Evolutionary conservation across 2,329 filamentous ascomycete genomes (phyloP).

Genomic region (Stachybotrys chartarum): DNA sequence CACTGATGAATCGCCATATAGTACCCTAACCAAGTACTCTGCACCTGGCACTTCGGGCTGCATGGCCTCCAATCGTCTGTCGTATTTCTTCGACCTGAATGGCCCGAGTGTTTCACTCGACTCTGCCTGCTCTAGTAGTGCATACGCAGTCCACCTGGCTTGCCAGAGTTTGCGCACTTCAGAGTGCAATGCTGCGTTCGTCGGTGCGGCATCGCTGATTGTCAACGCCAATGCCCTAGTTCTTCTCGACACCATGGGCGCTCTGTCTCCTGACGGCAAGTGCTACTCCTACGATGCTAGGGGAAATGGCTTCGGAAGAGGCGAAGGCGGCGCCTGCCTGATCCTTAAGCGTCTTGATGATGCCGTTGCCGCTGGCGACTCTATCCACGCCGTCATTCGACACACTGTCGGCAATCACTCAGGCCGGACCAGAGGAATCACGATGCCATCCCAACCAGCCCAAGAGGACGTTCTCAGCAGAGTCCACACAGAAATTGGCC

Average conservation of each 20-base stretch:
- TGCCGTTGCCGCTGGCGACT: constrained; percentile 42
- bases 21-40: constrained; percentile 8
- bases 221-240: constrained; percentile 23
- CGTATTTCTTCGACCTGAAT: constrained; percentile 43
- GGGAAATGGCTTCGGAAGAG: constrained; percentile 45
- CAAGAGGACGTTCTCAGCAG: neutral
- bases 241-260: constrained; percentile 5
- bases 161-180: constrained; percentile 35
- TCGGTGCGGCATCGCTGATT: constrained; percentile 6
- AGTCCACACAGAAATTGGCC: neutral
- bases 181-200: constrained; percentile 35
- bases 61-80: constrained; percentile 32
- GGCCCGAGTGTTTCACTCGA: constrained; percentile 43
- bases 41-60: neutral
- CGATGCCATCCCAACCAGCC: neutral
- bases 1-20: too few species aligned
- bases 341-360: constrained; percentile 40
- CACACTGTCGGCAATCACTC: constrained; percentile 39
- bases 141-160: constrained; percentile 38
- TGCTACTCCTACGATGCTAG: constrained; percentile 29
- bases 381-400: constrained; percentile 37
- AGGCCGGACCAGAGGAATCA: constrained; percentile 21
- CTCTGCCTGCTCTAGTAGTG: constrained; percentile 40
- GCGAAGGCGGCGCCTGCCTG: constrained; percentile 44
- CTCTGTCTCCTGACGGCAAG: constrained; percentile 37